Evolutionary conservation across 2,329 filamentous ascomycete genomes (phyloP), one percentile per base, ranked within the genome.

Genomic region (Hypoxylon sp.): DNA sequence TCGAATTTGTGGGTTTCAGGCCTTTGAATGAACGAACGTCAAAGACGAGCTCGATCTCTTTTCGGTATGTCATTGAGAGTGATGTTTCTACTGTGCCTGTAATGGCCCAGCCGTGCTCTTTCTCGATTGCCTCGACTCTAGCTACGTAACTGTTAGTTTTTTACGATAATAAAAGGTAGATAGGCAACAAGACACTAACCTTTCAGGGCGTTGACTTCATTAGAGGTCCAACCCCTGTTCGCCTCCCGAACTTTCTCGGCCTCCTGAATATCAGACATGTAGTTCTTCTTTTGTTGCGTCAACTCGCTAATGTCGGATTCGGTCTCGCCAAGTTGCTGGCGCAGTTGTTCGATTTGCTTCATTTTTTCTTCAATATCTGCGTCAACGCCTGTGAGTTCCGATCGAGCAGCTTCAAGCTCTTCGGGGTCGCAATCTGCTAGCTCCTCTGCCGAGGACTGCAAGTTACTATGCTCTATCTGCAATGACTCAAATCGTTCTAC

Each of bases 221-320:
- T 90, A 57, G 91, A 88, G 63, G 91, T 95, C 91, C 94, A 98
- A 42, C 95, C 94, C 58, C 94, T 90, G 78, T 92, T 97, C 75
- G 97, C 92, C 78, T 98, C 94, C 68, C 92, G 88, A 26, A 97
- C 85, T 70, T 90, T 90, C 78, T 98, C 94, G 0, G 94, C 93
- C 74, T 94, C 91, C 65, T 89, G 87, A 64, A 97, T 98, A 52
- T 96, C 92, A 29, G 88, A 86, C 31, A 91, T 76, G 72, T 87
- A 94, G 73, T 90, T 86, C 59, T 89, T 81, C 78, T 95, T 97
- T 74, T 89, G 86, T 65, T 90, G 85, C 6, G 86, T 83, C 50
- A 91, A 85, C 1, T 87, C 83, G 65, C 89, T 86, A 17, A 95
- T 88, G 8, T 85, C 84, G 1, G 84, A 79, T 68, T 92, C 90